A percentile compares a stretch with the other conserved stretches of the same genome.
phyloP scores from a whole-genome alignment of 2,329 filamentous ascomycete species.

The Penicillium sp. region DNA sequence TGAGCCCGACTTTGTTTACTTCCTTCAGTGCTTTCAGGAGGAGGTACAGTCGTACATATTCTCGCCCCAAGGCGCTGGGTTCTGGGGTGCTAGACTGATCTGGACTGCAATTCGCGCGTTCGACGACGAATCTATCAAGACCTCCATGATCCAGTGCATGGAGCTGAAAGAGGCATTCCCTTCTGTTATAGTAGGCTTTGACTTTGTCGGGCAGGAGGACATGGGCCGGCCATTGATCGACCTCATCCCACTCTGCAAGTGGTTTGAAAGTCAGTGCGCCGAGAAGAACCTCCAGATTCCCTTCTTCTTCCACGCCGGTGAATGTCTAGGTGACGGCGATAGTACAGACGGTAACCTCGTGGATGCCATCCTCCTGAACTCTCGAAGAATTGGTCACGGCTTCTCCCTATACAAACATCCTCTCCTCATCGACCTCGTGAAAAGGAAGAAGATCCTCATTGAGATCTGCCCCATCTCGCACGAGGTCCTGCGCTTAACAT shows the following conservation, averaged over 20 bases:
- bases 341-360: constrained; percentile 17
- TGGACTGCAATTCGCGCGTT: constrained; percentile 19
- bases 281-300: constrained; percentile 11
- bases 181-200: constrained; percentile 16
- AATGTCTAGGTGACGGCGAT: constrained; percentile 19
- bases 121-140: constrained; percentile 5
- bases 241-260: constrained; percentile 14
- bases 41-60: constrained; percentile 14
- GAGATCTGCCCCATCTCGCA: constrained; percentile 23
- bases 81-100: constrained; percentile 20
- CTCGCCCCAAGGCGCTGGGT: constrained; percentile 12
- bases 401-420: constrained; percentile 22
- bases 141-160: constrained; percentile 14
- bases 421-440: constrained; percentile 20
- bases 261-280: constrained; percentile 17
- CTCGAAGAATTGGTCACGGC: constrained; percentile 19
- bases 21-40: constrained; percentile 20
- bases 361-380: constrained; percentile 17
- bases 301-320: constrained; percentile 23
- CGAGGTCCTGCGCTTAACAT: constrained; percentile 18
- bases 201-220: constrained; percentile 21
- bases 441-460: constrained; percentile 15
- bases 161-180: constrained; percentile 13
- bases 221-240: constrained; percentile 12
- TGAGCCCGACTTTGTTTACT: constrained; percentile 13